Base-by-base conservation (phyloP, 2,329 filamentous ascomycete species). In the Beauveria brongniartii region DNA sequence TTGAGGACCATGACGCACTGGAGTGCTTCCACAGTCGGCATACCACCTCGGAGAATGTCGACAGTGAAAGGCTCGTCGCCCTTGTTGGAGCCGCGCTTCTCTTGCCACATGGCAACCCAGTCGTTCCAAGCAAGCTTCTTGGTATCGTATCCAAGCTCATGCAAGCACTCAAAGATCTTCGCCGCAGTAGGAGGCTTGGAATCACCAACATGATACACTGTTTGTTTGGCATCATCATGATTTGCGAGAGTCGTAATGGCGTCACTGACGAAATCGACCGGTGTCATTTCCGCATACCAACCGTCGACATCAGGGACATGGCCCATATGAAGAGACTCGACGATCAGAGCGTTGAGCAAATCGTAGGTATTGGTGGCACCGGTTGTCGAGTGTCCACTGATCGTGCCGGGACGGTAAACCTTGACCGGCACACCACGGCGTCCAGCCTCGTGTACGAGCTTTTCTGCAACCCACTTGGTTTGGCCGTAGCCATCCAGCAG, bases 271-370 rank as follows among this genome's bases (percentile, higher is more conserved):
- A 90, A 92, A 72, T 93, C 89, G 16, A 91, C 90, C 0, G 90
- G 89, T 0, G 90, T 92, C 89, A 92, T 92, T 74, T 93, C 90
- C 1, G 88, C 83, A 55, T 86, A 83, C 90, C 90, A 93, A 47
- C 85, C 85, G 55, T 87, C 80, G 4, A 92, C 85, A 58, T 89
- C 80, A 0, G 90, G 89, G 1, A 83, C 83, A 65, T 83, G 82
- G 6, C 89, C 89, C 3, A 92, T 78, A 57, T 88, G 85, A 43
- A 92, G 79, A 0, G 89, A 92, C 70, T 92, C 90, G 1, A 92
- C 87, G 28, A 92, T 80, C 61, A 93, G 71, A 0, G 90, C 89
- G 57, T 87, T 90, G 51, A 93, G 76, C 22, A 93, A 75, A 78
- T 93, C 90, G 76, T 86, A 92, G 0, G 88, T 84, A 67, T 93